phyloP scores from a whole-genome alignment of 257 asterid genomes.

The Solanum paucissectum region DNA sequence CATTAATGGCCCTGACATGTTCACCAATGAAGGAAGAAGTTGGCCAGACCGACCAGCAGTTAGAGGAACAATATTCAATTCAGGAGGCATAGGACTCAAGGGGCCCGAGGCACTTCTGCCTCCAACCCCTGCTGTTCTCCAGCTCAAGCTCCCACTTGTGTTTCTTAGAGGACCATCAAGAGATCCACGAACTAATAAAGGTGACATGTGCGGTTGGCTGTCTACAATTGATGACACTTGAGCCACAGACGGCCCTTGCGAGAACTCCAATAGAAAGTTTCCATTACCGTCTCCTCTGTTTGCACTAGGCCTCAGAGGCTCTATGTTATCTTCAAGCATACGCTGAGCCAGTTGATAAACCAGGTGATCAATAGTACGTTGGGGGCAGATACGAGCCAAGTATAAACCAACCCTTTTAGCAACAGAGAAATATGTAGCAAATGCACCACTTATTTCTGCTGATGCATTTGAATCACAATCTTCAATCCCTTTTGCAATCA shows the following conservation, averaged over 20 bases:
- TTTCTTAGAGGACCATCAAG: conserved; percentile 95
- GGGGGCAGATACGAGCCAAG: conserved; percentile 97
- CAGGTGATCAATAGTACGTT: conserved; percentile 94
- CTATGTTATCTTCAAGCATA: conserved; percentile 94
- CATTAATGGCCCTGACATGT: conserved; percentile 98
- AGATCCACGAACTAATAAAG: conserved; percentile 92
- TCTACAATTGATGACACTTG: conserved; percentile 74
- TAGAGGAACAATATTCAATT: conserved; percentile 78
- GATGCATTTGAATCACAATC: conserved; percentile 99
- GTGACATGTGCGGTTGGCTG: conserved; percentile 98
- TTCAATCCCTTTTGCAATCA: conserved; percentile 96
- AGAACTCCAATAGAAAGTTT: conserved; percentile 73
- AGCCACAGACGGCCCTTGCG: conserved; percentile 77
- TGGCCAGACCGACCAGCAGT: conserved; percentile 91
- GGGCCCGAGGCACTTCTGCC: conserved; percentile 99
- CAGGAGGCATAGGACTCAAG: conserved; percentile 90
- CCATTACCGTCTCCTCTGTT: conserved; percentile 65
- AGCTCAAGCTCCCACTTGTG: conserved; percentile 94
- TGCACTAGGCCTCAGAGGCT: conserved; percentile 53
- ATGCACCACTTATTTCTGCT: conserved; percentile 98
- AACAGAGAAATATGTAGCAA: conserved; percentile 96
- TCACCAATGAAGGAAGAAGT: conserved; percentile 87
- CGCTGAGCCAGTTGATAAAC: conserved; percentile 98
- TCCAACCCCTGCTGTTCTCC: conserved; percentile 97
- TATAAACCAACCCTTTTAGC: conserved; percentile 95